Percentiles rank a stretch among this genome's conserved stretches.
phyloP scores from a whole-genome alignment of 345 rosid species.

The Linum lewisii region DNA sequence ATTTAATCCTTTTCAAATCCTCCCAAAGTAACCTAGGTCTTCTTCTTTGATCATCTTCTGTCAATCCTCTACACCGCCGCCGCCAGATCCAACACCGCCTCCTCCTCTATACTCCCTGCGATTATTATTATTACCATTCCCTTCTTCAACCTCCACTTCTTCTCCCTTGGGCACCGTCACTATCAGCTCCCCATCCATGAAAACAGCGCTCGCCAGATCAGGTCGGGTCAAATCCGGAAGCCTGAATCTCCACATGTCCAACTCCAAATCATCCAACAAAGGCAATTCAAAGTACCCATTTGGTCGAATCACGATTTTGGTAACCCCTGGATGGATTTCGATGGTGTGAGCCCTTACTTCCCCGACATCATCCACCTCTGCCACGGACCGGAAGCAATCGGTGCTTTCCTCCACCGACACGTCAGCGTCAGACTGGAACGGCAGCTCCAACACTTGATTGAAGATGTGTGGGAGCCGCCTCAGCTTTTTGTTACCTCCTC shows the following conservation, averaged over 20 bases:
- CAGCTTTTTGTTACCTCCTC: slow-evolving; percentile 66
- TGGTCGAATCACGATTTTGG: slow-evolving; percentile 74
- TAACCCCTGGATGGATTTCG: slow-evolving; percentile 84
- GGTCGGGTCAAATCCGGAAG: slow-evolving; percentile 79
- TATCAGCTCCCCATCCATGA: slow-evolving; percentile 57
- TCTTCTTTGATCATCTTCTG: too few species aligned
- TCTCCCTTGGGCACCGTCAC: slow-evolving; percentile 84
- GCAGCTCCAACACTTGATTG: slow-evolving; percentile 80
- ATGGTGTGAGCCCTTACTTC: slow-evolving; percentile 70
- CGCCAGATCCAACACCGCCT: slow-evolving; percentile 73
- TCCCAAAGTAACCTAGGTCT: too few species aligned
- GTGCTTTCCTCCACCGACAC: slow-evolving; percentile 66
- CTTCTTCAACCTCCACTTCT: slow-evolving; percentile 28
- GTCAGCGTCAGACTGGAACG: slow-evolving; percentile 81
- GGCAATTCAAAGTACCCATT: slow-evolving; percentile 49
- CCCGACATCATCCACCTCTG: slow-evolving; percentile 52
- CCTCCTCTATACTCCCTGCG: slow-evolving; percentile 52
- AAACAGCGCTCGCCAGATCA: slow-evolving; percentile 80
- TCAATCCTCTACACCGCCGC: too few species aligned
- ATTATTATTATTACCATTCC: slow-evolving; percentile 19
- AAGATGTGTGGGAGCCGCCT: slow-evolving; percentile 89
- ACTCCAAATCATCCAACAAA: slow-evolving; percentile 57
- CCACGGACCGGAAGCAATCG: slow-evolving; percentile 78
- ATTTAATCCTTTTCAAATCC: too few species aligned
- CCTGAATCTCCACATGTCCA: slow-evolving; percentile 92